Base-by-base conservation (phyloP, 164 flowering plant genomes). In the Malania oleifera region DNA sequence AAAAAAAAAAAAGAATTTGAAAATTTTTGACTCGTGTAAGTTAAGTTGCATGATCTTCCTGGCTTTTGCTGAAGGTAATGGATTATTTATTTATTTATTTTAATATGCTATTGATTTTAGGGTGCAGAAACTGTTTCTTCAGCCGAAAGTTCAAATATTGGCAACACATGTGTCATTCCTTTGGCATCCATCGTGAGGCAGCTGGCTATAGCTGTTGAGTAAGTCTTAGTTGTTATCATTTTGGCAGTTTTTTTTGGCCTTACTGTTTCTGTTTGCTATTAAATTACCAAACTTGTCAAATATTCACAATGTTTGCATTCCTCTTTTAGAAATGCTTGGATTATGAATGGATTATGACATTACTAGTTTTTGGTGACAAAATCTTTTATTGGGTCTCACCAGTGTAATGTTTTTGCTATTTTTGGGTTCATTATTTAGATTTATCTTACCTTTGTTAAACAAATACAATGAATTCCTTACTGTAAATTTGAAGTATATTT, bases 121-220 rank as follows among this genome's bases (percentile, higher is more conserved):
- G 83, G 27, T 56, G 50, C 68, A 19, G 81, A 78, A 47, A 63
- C 48, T 31, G 67, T 41, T 27, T 67, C 64, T 13, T 39, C 63
- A 2, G 57, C 67, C 23, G 87, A 76, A 55, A 64, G 59, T 56
- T 61, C 68, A 41, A 63, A 52, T 68, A 56, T 64, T 54, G 45
- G 57, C 14, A 64, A 55, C 46, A 39, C 29, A 39, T 72, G 65
- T 63, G 65, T 55, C 19, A 80, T 92, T 67, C 86, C 96, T 63
- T 80, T 89, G 39, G 15, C 80, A 27, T 70, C 82, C 39, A 71
- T 73, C 23, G 24, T 92, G 50, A 87, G 73, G 65, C 98, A 87
- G 59, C 57, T 92, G 69, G 91, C 87, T 59, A 50, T 68, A 56
- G 96, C 91, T 57, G 57, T 80, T 43, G 87, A 87, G 98, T 92